Percentiles rank a stretch among this genome's conserved stretches.
phyloP scores from a whole-genome alignment of 352 stramenopile species.

The Phytophthora ramorum region DNA sequence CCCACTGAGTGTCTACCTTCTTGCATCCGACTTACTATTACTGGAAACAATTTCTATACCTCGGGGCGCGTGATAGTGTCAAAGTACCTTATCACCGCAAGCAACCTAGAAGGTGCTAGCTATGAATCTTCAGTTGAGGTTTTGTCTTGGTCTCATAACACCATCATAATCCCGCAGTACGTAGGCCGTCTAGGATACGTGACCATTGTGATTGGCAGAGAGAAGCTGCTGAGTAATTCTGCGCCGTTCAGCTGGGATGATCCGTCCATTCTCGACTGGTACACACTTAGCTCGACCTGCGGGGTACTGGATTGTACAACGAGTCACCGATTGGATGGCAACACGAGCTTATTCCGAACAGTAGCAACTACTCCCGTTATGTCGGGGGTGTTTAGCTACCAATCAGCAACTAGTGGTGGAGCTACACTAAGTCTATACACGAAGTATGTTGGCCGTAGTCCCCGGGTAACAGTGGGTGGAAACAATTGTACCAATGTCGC shows the following conservation, averaged over 20 bases:
- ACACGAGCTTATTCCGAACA: conserved; percentile 48
- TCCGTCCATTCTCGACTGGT: conserved; percentile 63
- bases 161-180: conserved; percentile 48
- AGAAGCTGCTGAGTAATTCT: conserved; percentile 58
- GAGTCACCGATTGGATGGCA: conserved; percentile 51
- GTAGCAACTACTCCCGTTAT: conserved; percentile 23
- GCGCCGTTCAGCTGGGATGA: conserved; percentile 67
- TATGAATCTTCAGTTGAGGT: conserved; percentile 25
- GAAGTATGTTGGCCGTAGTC: conserved; percentile 60
- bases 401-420: conserved; percentile 50
- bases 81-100: conserved; percentile 40
- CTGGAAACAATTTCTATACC: conserved; percentile 61
- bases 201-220: conserved; percentile 50
- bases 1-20: conserved; percentile 47
- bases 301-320: conserved; percentile 53
- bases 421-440: conserved; percentile 57
- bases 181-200: conserved; percentile 56
- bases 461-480: conserved; percentile 40
- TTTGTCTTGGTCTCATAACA: conserved; percentile 52
- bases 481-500: conserved; percentile 41
- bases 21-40: conserved; percentile 60
- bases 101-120: conserved; percentile 30
- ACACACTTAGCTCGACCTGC: conserved; percentile 52
- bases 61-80: conserved; percentile 47
- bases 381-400: conserved; percentile 38